Evolutionary conservation across 1,139 yeast species (phyloP), one percentile per base, ranked within the genome.

Genomic region (Debaryomyces psychrophilus): DNA sequence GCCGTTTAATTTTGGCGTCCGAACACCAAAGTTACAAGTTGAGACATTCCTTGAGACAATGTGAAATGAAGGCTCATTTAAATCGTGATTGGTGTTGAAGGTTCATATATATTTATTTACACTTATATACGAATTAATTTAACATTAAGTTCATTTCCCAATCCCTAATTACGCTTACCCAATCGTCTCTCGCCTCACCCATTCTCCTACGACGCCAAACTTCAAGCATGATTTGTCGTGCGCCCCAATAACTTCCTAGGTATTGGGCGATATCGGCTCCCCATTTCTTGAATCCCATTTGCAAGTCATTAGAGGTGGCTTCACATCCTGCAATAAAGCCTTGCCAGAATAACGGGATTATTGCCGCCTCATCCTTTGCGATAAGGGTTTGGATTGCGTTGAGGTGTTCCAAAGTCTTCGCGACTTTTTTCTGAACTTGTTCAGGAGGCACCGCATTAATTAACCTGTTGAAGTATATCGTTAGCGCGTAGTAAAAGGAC

Each of bases 271-370:
- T 80, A 49, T 81, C 83, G n/a, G 87, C 87, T 5, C 93, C 89
- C 95, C 96, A 89, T 50, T 76, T 73, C 58, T 82, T 84, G 67
- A 82, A 89, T 28, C 90, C 85, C 51, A 75, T 65, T 54, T 88
- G 93, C 38, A 85, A 65, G 33, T 73, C 73, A 1, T 67, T 57
- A 3, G 85, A 79, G 45, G 79, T 77, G 3, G 95, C 88, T 52
- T 88, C 90, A 59, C 95, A 87, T 0, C 96, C 96, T 0, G 95
- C 93, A 43, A 90, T 85, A 55, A 90, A 90, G 0, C 95, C 95
- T 59, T 88, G 95, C 92, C 96, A 90, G 58, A 89, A 82, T 33
- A 89, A 69, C 2, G 97, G 96, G 31, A 86, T 81, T 42, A 88
- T 84, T 26, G 79, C 76, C 0, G 79, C 84, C 40, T 77, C 73